Evolutionary conservation across 495 filamentous ascomycete genomes (phyloP).

Genomic region (Aspergillus carlsbadensis): DNA sequence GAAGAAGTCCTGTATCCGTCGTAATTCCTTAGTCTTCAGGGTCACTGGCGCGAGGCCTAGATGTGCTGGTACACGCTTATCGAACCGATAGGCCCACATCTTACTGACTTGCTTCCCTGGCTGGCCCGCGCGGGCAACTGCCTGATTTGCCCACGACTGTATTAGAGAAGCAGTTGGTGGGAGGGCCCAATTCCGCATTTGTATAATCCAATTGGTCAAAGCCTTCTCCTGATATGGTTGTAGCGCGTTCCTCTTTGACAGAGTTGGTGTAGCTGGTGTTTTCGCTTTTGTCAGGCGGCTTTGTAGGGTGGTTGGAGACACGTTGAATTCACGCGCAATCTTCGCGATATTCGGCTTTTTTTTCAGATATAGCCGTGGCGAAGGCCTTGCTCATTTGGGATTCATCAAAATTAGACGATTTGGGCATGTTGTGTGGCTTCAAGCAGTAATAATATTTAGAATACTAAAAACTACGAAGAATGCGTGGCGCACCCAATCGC

Average conservation of each 20-base stretch:
- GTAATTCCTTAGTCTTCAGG: background rate
- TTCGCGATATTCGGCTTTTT: background rate
- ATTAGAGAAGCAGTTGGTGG: background rate
- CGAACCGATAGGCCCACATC: background rate
- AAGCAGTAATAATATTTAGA: too few relatives aligned
- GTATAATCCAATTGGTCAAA: background rate
- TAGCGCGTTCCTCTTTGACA: background rate
- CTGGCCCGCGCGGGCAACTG: background rate
- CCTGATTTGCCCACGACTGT: background rate
- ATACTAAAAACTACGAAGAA: constrained; percentile 6
- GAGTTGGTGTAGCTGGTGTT: background rate
- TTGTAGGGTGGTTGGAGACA: background rate
- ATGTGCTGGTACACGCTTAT: background rate
- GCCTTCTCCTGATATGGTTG: background rate
- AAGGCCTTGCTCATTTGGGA: background rate
- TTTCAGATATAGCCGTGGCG: background rate
- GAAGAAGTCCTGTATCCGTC: background rate
- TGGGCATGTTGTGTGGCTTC: background rate
- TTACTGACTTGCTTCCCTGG: background rate
- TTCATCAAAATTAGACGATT: background rate
- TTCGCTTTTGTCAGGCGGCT: background rate
- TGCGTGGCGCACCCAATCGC: too few relatives aligned
- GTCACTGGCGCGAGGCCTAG: background rate
- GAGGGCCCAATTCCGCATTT: background rate
- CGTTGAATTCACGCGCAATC: background rate